phyloP scores from a whole-genome alignment of 2,329 filamentous ascomycete species.

The Exophiala dermatitidis region DNA sequence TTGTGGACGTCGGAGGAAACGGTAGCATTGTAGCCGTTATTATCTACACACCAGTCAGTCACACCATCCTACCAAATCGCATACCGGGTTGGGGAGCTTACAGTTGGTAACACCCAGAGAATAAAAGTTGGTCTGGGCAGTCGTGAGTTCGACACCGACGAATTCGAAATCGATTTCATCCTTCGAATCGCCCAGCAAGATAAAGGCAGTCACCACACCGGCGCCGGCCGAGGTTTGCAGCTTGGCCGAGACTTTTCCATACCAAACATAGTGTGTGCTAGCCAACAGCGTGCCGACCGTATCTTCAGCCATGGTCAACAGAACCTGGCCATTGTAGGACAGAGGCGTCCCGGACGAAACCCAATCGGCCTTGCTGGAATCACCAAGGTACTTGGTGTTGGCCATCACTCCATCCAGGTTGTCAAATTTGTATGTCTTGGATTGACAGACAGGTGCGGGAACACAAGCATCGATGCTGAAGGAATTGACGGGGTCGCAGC shows the following conservation, averaged over 20 bases:
- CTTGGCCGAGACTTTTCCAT: conserved; percentile 80
- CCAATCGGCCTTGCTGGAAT: conserved; percentile 75
- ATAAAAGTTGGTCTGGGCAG: conserved; percentile 92
- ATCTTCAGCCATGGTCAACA: conserved; percentile 82
- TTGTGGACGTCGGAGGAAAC: conserved; percentile 58
- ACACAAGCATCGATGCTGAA: conserved; percentile 77
- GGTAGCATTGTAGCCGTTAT: conserved; percentile 66
- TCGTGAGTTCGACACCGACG: conserved; percentile 68
- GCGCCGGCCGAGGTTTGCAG: conserved; percentile 76
- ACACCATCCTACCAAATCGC: neutral
- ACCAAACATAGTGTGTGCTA: conserved; percentile 87
- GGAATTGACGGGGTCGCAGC: conserved; percentile 83
- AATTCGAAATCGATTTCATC: conserved; percentile 98
- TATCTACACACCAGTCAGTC: conserved; percentile 47
- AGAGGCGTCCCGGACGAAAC: conserved; percentile 73
- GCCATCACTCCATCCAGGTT: conserved; percentile 61
- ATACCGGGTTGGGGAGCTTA: conserved; percentile 44
- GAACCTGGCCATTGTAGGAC: conserved; percentile 56
- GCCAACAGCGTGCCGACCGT: conserved; percentile 83
- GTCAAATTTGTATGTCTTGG: conserved; percentile 65
- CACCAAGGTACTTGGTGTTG: conserved; percentile 79
- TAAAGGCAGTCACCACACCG: conserved; percentile 96
- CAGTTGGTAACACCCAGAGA: conserved; percentile 89
- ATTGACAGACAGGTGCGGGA: conserved; percentile 74
- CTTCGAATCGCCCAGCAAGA: conserved; percentile 89